phyloP scores from a whole-genome alignment of 139 green algal species.

The Chlamydomonas urium region DNA sequence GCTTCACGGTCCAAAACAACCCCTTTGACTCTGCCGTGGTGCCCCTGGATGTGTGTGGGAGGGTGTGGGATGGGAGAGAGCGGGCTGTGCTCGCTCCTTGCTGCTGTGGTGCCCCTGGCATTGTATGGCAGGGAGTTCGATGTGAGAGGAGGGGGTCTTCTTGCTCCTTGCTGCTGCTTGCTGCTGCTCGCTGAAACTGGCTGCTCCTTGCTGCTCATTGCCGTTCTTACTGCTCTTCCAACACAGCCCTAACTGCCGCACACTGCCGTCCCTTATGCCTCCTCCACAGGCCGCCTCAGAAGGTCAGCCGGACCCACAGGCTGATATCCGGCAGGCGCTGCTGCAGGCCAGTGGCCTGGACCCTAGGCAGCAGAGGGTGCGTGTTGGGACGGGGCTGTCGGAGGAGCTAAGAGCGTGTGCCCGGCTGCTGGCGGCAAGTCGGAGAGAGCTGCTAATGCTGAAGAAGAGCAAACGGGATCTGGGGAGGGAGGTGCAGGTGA shows the following conservation, averaged over 20 bases:
- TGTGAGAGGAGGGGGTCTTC: background rate
- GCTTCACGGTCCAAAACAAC: slow-evolving; percentile 57
- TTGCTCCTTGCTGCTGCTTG: too few species aligned
- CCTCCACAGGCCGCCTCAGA: background rate
- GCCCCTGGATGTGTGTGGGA: slow-evolving; percentile 3
- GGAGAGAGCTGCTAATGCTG: background rate
- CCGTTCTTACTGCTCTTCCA: background rate
- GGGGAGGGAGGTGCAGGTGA: too few species aligned
- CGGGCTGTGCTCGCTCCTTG: background rate
- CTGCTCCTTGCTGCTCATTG: too few species aligned
- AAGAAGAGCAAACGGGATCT: too few species aligned
- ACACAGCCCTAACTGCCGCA: background rate
- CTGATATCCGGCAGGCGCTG: background rate
- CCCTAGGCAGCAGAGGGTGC: background rate
- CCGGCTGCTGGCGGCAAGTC: background rate
- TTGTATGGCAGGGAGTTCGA: background rate
- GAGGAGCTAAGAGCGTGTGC: background rate
- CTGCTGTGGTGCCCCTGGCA: background rate
- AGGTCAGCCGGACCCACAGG: background rate
- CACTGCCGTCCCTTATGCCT: background rate
- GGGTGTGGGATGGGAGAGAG: background rate
- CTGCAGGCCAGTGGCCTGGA: background rate
- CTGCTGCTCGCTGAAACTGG: too few species aligned
- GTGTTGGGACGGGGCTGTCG: background rate
- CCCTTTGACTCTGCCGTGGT: slow-evolving; percentile 48